Conservation (phyloP, 768 basidiomycete species). For the Calocybe indica region DNA sequence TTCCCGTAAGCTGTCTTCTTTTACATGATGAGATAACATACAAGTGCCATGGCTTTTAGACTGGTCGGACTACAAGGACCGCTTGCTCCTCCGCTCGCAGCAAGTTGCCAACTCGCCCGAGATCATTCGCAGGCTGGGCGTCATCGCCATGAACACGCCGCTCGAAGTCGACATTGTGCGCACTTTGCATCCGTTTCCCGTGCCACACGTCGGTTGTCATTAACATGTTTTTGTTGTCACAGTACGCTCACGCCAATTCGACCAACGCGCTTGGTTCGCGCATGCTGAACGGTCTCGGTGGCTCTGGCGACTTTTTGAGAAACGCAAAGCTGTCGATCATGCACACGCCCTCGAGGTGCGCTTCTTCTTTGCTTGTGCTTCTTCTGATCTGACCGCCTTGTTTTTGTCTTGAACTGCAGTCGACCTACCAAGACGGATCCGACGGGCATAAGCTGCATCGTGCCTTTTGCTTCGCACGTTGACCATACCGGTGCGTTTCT, state of each 20-base stretch:
- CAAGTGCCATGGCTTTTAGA: constrained; percentile 17
- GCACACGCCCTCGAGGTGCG: constrained; percentile 40
- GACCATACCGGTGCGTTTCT: constrained; percentile 38
- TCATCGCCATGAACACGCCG: constrained; percentile 44
- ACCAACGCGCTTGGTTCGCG: constrained; percentile 42
- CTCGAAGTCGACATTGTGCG: constrained; percentile 43
- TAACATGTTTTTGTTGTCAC: not conserved
- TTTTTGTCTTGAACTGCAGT: not conserved
- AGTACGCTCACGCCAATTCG: constrained; percentile 48
- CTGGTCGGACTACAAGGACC: constrained; percentile 40
- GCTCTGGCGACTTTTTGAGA: constrained; percentile 42
- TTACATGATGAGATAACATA: not conserved
- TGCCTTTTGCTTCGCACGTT: constrained; percentile 40
- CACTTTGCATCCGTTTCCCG: constrained; percentile 1
- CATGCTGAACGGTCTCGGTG: constrained; percentile 45
- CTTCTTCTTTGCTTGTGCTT: not conserved
- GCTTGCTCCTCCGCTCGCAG: constrained; percentile 41
- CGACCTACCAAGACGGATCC: constrained; percentile 42
- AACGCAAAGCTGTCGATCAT: constrained; percentile 46
- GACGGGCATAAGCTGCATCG: constrained; percentile 44
- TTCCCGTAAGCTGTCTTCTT: constrained; percentile 21
- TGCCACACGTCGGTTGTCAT: not conserved
- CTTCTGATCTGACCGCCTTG: not conserved
- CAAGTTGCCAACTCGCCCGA: constrained; percentile 48
- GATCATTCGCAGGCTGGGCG: constrained; percentile 39